phyloP scores from a whole-genome alignment of 192 early-diverging fungal species.

The Phycomyces nitens region DNA sequence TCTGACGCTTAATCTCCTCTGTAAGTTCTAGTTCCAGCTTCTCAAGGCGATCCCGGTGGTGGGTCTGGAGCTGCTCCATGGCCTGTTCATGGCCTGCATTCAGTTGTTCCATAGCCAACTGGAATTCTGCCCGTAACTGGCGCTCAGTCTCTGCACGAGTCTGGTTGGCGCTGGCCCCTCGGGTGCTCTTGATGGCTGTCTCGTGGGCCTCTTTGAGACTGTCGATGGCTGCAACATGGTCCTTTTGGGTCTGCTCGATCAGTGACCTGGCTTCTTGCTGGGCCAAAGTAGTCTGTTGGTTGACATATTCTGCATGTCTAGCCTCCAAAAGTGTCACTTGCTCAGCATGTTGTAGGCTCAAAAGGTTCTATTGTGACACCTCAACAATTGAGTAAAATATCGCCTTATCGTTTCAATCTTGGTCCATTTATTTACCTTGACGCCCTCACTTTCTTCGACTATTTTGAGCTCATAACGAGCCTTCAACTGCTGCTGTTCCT shows the following conservation, averaged over 20 bases:
- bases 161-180: not conserved
- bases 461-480: not conserved
- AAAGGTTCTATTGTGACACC: not conserved
- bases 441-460: not conserved
- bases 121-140: slow-evolving; percentile 24
- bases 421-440: not conserved
- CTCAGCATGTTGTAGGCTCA: not conserved
- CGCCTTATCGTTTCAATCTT: too few relatives aligned
- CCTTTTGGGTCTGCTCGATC: not conserved
- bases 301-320: not conserved
- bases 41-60: slow-evolving; percentile 13
- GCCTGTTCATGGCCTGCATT: slow-evolving; percentile 17
- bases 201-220: not conserved
- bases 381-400: too few relatives aligned
- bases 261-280: not conserved
- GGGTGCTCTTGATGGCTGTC: slow-evolving; percentile 10
- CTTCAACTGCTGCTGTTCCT: not conserved
- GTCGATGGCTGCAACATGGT: slow-evolving; percentile 1
- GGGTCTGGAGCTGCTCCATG: slow-evolving; percentile 21
- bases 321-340: slow-evolving; percentile 6
- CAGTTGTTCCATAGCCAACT: slow-evolving; percentile 20
- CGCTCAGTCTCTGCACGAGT: slow-evolving; percentile 19
- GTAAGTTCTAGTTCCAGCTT: slow-evolving; percentile 16
- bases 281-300: not conserved
- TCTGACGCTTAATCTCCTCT: slow-evolving; percentile 11